Percentiles rank a stretch among this genome's conserved stretches.
These are phyloP conservation scores for Fusarium coicis DNA, from an alignment of 2,329 filamentous ascomycete species.

Conservation along the genomic window DNA sequence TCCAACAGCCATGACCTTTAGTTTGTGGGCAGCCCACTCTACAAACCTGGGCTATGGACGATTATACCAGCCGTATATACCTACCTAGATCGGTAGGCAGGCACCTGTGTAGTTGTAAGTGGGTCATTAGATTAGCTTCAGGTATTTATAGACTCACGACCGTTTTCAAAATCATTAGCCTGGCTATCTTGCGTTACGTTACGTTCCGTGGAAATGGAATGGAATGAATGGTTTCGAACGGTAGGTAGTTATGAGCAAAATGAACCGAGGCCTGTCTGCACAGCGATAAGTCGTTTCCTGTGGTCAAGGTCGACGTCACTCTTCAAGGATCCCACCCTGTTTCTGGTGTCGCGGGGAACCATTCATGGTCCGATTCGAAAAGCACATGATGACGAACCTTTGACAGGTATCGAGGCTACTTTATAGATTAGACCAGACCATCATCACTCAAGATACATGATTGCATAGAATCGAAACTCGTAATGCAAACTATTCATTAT, in stretches of 20 bases:
- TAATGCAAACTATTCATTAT: not conserved
- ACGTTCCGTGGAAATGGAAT: not conserved
- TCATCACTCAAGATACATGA: not conserved
- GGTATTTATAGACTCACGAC: not conserved
- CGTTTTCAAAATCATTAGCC: not conserved
- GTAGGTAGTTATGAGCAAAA: not conserved
- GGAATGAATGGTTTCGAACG: not conserved
- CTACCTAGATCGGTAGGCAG: not conserved
- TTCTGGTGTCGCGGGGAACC: conserved; percentile 36
- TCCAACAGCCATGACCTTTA: not conserved
- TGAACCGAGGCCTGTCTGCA: conserved; percentile 12
- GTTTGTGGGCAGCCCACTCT: not conserved
- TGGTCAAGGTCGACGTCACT: conserved; percentile 40
- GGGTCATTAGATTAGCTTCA: not conserved
- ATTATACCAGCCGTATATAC: not conserved
- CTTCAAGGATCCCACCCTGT: conserved; percentile 39
- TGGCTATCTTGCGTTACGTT: not conserved
- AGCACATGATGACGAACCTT: conserved; percentile 41
- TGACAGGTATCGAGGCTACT: conserved; percentile 7
- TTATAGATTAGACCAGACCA: not conserved
- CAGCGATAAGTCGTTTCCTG: not conserved
- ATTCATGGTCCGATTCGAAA: conserved; percentile 34
- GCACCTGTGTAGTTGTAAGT: too few relatives aligned
- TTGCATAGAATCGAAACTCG: not conserved
- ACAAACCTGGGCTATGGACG: too few relatives aligned